Percentiles rank a stretch among this genome's conserved stretches.
phyloP scores from a whole-genome alignment of 2,329 filamentous ascomycete species.

The Colletotrichum sp. region DNA sequence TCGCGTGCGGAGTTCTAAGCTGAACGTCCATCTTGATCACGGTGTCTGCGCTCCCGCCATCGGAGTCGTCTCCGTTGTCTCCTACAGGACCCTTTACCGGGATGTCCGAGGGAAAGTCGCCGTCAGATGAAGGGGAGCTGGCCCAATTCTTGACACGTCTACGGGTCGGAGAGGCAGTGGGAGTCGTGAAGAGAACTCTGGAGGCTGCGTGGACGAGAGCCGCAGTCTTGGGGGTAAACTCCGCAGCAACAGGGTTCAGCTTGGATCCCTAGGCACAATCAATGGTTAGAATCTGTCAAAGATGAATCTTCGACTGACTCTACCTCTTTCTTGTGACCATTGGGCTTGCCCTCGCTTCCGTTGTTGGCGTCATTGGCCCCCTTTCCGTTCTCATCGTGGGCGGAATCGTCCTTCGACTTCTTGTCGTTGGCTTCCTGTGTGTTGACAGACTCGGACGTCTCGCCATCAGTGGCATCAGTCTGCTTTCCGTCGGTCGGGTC shows the following conservation, averaged over 20 bases:
- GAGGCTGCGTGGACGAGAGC: conserved; percentile 10
- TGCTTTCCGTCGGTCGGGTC: neutral
- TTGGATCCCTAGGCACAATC: conserved; percentile 50
- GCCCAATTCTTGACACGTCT: neutral
- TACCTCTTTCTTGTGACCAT: conserved; percentile 54
- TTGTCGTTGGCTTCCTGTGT: conserved; percentile 25
- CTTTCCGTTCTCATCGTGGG: conserved; percentile 10
- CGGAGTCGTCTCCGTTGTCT: neutral
- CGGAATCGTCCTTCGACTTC: conserved; percentile 35
- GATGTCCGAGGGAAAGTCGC: neutral
- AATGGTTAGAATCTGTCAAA: conserved; percentile 45
- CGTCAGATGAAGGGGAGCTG: conserved; percentile 2
- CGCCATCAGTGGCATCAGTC: conserved; percentile 37
- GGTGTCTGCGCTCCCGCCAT: neutral
- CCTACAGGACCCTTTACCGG: neutral
- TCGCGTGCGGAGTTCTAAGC: neutral
- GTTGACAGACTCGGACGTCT: conserved; percentile 39
- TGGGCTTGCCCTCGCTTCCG: conserved; percentile 33
- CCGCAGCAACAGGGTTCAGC: conserved; percentile 60
- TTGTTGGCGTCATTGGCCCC: neutral
- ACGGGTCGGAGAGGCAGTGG: neutral
- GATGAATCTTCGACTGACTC: conserved; percentile 33
- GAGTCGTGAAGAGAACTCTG: conserved; percentile 7
- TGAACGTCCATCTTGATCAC: conserved; percentile 6
- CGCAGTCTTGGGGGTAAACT: conserved; percentile 55